Conservation (phyloP, 257 asterid genomes). For the Eustoma russellianum region DNA sequence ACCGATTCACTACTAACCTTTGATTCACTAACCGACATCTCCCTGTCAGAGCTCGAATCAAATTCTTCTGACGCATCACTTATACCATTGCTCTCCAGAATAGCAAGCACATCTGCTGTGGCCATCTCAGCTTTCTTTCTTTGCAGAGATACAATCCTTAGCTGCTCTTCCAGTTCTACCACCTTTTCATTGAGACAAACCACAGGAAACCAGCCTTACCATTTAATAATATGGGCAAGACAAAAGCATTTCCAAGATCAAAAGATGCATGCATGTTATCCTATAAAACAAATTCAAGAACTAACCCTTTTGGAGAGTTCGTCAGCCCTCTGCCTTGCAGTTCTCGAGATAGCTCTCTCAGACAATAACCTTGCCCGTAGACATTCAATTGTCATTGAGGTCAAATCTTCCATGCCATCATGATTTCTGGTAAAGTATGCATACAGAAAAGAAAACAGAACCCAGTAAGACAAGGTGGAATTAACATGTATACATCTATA, state of each 20-base stretch:
- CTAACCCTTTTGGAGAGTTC: slow-evolving; percentile 86
- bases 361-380: slow-evolving; percentile 76
- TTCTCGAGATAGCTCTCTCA: slow-evolving; percentile 79
- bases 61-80: slow-evolving; percentile 59
- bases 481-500: too few species aligned
- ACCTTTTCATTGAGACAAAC: slow-evolving; percentile 30
- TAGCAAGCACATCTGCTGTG: slow-evolving; percentile 66
- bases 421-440: slow-evolving; percentile 34
- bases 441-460: slow-evolving; percentile 8
- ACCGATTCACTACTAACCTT: slow-evolving; percentile 24
- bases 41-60: slow-evolving; percentile 68
- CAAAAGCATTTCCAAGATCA: slow-evolving; percentile 1
- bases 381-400: slow-evolving; percentile 72
- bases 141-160: slow-evolving; percentile 59
- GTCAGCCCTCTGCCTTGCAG: slow-evolving; percentile 79
- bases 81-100: slow-evolving; percentile 56
- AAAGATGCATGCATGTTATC: neutral
- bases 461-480: neutral
- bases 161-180: slow-evolving; percentile 72
- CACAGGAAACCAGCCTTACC: neutral
- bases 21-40: slow-evolving; percentile 28
- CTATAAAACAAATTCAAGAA: slow-evolving; percentile 9
- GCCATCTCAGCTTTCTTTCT: slow-evolving; percentile 94
- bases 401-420: slow-evolving; percentile 50
- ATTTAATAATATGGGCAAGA: neutral